A percentile compares a stretch with the other conserved stretches of the same genome.
These are phyloP conservation scores for Aaosphaeria arxii DNA, from an alignment of 2,329 filamentous ascomycete species.

Conservation along the genomic window DNA sequence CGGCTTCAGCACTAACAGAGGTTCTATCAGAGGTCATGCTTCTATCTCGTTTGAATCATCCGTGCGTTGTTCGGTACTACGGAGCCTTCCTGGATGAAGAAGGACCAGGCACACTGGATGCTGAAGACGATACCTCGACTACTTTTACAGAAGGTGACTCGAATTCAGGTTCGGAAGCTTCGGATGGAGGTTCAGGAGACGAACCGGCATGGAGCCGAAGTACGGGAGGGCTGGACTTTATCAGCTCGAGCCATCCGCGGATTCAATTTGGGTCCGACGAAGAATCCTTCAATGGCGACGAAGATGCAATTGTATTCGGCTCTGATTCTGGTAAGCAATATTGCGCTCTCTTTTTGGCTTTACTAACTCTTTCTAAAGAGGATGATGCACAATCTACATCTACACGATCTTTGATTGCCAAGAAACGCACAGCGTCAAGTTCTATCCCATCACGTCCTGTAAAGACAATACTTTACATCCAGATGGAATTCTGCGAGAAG, in stretches of 20 bases:
- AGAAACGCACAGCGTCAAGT: conserved; percentile 43
- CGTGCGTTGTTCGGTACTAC: conserved; percentile 84
- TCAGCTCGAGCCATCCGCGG: conserved; percentile 77
- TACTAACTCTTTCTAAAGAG: conserved; percentile 20
- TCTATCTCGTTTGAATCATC: conserved; percentile 89
- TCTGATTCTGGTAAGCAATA: conserved; percentile 35
- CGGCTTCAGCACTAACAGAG: conserved; percentile 71
- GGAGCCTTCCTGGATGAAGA: conserved; percentile 88
- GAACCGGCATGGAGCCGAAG: conserved; percentile 69
- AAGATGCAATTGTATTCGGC: conserved; percentile 33
- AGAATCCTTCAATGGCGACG: conserved; percentile 39
- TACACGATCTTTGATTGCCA: conserved; percentile 32
- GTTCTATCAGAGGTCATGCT: conserved; percentile 82
- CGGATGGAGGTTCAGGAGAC: conserved; percentile 35
- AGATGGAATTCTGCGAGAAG: conserved; percentile 98
- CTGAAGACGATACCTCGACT: conserved; percentile 29
- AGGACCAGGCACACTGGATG: conserved; percentile 36
- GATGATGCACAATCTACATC: conserved; percentile 33
- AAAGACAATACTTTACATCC: conserved; percentile 84
- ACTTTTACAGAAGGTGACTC: conserved; percentile 26
- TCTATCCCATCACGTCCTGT: conserved; percentile 51
- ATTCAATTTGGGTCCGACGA: conserved; percentile 71
- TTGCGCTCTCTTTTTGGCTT: neutral
- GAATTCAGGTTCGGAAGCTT: conserved; percentile 21
- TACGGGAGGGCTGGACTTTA: conserved; percentile 80